Evolutionary conservation across 2,329 filamentous ascomycete genomes (phyloP), one percentile per base, ranked within the genome.

Genomic region (Fusarium tjaetaba): DNA sequence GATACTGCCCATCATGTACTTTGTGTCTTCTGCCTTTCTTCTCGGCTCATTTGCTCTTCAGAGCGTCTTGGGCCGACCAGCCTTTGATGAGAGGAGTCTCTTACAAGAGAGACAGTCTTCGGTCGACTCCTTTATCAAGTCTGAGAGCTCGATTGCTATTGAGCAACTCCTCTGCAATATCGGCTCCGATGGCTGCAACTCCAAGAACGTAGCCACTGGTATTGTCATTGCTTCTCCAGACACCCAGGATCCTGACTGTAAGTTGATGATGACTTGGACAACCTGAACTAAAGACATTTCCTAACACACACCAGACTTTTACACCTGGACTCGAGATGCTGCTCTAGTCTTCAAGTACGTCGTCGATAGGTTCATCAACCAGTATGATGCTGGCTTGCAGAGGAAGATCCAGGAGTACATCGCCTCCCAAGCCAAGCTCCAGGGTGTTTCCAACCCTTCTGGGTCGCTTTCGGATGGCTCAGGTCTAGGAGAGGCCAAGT

Each of bases 291-390:
- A 18, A 6, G 39, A 13, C 10, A 30, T 7, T 51, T 11, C 20
- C 48, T 78, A 24, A 79, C 43, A 61, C 16, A 7, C 16, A 4
- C 11, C 16, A 94, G 92, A 95, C 81, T 95, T 88, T 78, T 95
- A 90, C 78, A 94, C 92, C 2, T 96, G 93, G 93, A 94, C 91
- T 4, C 85, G 93, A 77, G 93, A 96, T 80, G 88, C 91, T 22
- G 92, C 91, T 30, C 85, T 95, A 36, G 89, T 90, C 5, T 89
- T 93, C 83, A 94, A 94, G 82, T 84, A 85, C 30, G 82, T 95
- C 22, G 85, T 93, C 14, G 93, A 95, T 75, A 85, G 88, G 26
- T 92, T 94, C 79, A 78, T 83, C 51, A 84, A 89, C 65, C 84
- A 83, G 56, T 92, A 91, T 48, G 88, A 92, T 73, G 81, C 84